phyloP scores from a whole-genome alignment of 176 grass and related monocot species.

The Oryza rufipogon region DNA sequence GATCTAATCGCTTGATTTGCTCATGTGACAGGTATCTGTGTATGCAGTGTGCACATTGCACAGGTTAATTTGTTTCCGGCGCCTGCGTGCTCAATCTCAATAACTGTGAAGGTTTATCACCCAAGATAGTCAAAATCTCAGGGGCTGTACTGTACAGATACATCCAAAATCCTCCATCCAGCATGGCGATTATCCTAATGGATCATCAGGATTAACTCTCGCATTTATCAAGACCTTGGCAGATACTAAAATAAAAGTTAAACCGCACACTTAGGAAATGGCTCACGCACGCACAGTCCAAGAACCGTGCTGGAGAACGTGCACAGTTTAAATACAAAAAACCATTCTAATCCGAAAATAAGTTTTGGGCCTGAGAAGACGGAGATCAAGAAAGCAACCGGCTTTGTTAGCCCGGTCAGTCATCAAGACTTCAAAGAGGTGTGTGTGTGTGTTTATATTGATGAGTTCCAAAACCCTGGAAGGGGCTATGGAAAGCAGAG shows the following conservation, averaged over 20 bases:
- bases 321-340: not conserved
- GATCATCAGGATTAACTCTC: not conserved
- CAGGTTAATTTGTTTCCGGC: not conserved
- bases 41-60: conserved; percentile 16
- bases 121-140: conserved; percentile 22
- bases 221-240: conserved; percentile 22
- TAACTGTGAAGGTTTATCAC: conserved; percentile 43
- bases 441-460: conserved; percentile 29
- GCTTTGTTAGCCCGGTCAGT: not conserved
- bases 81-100: conserved; percentile 14
- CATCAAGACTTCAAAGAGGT: not conserved
- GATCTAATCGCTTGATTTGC: not conserved
- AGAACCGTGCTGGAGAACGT: conserved; percentile 16
- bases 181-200: conserved; percentile 7
- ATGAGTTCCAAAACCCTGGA: conserved; percentile 64
- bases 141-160: not conserved
- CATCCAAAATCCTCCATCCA: conserved; percentile 39
- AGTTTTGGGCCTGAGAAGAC: not conserved
- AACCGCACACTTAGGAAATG: conserved; percentile 49
- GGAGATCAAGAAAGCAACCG: not conserved
- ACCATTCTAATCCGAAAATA: not conserved
- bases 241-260: not conserved
- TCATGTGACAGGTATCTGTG: not conserved
- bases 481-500: conserved; percentile 42
- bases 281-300: conserved; percentile 30